Base-by-base conservation (phyloP, 2,329 filamentous ascomycete species). In the Ceratocystis albifundus region DNA sequence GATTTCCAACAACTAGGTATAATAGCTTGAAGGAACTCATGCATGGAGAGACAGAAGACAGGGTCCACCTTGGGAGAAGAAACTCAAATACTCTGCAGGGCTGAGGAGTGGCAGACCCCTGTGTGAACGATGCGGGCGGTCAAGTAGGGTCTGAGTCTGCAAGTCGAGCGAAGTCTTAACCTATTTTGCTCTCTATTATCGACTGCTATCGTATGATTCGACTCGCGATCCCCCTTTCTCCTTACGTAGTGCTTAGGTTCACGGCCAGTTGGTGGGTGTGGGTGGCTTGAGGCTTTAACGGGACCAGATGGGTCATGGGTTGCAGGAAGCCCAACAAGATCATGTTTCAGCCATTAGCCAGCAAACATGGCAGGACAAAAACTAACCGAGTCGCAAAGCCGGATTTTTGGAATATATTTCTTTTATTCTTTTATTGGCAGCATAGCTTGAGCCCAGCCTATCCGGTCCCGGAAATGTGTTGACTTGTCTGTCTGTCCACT, bases 21-120 rank as follows among this genome's bases (percentile, higher is more conserved):
- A 30, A 59, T 32, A 30, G 30, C 55, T 30, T 17, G n/a, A 59
- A 12, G n/a, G 22, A 53, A 6, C 4, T 25, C 22, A 53, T 15
- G 36, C 36, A 41, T 10, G 36, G 10, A 53, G 20, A 53, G 48
- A 59, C 25, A 36, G 28, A 36, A 36, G 28, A 59, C 20, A 59
- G n/a, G 55, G 28, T 15, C 32, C 5, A 48, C 20, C 46, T 48
- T 5, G 1, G 6, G 12, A 32, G 12, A 22, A 50, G 30, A 65
- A 65, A 65, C 64, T 65, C 64, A 65, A 65, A 65, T 65, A 65
- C 50, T 59, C 15, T 65, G 50, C 64, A 61, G 64, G 64, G 50
- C 53, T 65, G 50, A 59, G 48, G 48, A 22, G 62, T 32, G 44
- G 22, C 12, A 50, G 4, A 62, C 45, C 28, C 53, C 57, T 8